Evolutionary conservation across 192 early-diverging fungal species (phyloP).

Genomic region (Rhizoclosmatium globosum): DNA sequence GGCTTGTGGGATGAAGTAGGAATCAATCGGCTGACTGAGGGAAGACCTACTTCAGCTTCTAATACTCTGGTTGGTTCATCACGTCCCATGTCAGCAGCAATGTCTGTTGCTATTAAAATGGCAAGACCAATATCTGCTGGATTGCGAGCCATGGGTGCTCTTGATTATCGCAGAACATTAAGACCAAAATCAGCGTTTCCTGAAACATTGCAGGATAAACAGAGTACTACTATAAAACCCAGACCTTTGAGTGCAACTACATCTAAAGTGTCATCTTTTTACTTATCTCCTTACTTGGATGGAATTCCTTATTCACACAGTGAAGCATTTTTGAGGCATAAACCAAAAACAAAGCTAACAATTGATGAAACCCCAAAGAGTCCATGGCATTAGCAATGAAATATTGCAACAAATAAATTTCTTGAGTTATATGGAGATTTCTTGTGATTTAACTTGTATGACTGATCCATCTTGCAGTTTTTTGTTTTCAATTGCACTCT

Average conservation of each 20-base stretch:
- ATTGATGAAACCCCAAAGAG: not conserved
- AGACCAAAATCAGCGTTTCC: not conserved
- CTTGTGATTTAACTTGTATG: too few species aligned
- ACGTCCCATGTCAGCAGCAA: constrained; percentile 1
- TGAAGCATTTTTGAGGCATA: not conserved
- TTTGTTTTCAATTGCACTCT: too few species aligned
- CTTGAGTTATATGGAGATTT: too few species aligned
- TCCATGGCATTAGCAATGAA: not conserved
- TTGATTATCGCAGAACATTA: constrained; percentile 6
- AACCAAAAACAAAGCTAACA: not conserved
- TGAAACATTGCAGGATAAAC: not conserved
- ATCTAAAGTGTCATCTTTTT: not conserved
- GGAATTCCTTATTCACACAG: not conserved
- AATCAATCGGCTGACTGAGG: not conserved
- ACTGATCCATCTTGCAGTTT: too few species aligned
- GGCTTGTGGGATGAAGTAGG: not conserved
- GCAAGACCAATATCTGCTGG: constrained; percentile 29
- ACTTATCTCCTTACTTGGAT: not conserved
- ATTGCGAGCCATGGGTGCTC: not conserved
- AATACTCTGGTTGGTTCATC: not conserved
- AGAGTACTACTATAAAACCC: not conserved
- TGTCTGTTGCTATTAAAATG: constrained; percentile 17
- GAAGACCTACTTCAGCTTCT: not conserved
- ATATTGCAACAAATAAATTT: too few species aligned
- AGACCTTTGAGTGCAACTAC: not conserved